Evolutionary conservation across 78 protist species (phyloP).

Genomic region (Tieghemostelium lacteum): DNA sequence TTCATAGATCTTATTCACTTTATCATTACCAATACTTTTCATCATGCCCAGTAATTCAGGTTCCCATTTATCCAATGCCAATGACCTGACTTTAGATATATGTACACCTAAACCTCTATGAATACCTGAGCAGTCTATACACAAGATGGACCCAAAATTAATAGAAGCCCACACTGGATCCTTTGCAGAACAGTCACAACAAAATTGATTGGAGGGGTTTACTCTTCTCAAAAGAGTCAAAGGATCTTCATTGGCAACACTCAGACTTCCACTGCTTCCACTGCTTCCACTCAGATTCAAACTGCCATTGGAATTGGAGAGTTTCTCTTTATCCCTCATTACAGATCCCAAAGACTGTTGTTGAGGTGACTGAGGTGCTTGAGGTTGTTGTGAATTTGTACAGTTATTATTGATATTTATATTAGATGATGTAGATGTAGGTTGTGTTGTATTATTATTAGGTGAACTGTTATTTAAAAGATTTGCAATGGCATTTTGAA

Average conservation of each 20-base stretch:
- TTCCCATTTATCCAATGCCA: conserved; percentile 78
- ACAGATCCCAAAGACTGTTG: background rate
- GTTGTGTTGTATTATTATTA: background rate
- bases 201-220: conserved; percentile 31
- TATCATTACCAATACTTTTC: conserved; percentile 85
- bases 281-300: too few relatives aligned
- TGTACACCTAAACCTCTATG: conserved; percentile 91
- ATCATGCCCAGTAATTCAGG: conserved; percentile 68
- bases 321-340: background rate
- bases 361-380: background rate
- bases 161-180: conserved; percentile 90
- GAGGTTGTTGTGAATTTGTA: background rate
- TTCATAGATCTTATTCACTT: conserved; percentile 70
- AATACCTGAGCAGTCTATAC: conserved; percentile 89
- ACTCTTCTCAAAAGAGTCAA: conserved; percentile 12
- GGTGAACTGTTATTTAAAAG: conserved; percentile 66
- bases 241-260: background rate
- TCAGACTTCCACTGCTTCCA: background rate
- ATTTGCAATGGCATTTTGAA: conserved; percentile 79
- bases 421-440: background rate
- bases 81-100: conserved; percentile 86
- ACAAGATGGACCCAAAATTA: conserved; percentile 85
- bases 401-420: conserved; percentile 6
- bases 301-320: background rate
- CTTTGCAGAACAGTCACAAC: conserved; percentile 77